A percentile compares a stretch with the other conserved stretches of the same genome.
Conservation (phyloP, 2,329 filamentous ascomycete genomes). For the Pyricularia grisea region DNA sequence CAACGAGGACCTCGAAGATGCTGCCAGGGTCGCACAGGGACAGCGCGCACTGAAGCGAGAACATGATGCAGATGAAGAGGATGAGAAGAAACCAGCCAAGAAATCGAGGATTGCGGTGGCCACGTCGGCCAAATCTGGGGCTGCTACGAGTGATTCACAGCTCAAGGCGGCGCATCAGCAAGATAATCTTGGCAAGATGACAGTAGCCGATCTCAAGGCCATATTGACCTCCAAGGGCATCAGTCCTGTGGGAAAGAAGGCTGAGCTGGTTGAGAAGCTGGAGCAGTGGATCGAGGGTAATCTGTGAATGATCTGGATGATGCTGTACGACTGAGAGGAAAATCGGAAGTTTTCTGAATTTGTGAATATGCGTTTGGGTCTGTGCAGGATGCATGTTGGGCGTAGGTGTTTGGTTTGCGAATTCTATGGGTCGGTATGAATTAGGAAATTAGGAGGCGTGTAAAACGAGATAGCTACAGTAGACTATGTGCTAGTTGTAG, state of each 20-base stretch:
- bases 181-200: constrained; percentile 41
- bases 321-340: not conserved
- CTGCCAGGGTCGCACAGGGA: constrained; percentile 28
- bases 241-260: constrained; percentile 41
- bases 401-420: not conserved
- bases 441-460: not conserved
- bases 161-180: constrained; percentile 34
- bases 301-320: constrained; percentile 6
- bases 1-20: constrained; percentile 57
- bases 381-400: not conserved
- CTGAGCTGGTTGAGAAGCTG: constrained; percentile 43
- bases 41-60: constrained; percentile 42
- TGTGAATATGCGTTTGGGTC: not conserved
- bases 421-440: not conserved
- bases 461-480: not conserved
- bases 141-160: constrained; percentile 32
- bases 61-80: constrained; percentile 32
- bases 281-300: constrained; percentile 48
- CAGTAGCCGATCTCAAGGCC: constrained; percentile 42
- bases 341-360: not conserved
- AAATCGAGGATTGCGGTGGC: constrained; percentile 23
- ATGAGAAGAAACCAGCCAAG: constrained; percentile 32
- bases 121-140: not conserved
- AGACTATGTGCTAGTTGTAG: not conserved
- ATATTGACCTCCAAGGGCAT: constrained; percentile 37